phyloP scores from a whole-genome alignment of 2,329 filamentous ascomycete species.

The Nigrograna mackinnonii region DNA sequence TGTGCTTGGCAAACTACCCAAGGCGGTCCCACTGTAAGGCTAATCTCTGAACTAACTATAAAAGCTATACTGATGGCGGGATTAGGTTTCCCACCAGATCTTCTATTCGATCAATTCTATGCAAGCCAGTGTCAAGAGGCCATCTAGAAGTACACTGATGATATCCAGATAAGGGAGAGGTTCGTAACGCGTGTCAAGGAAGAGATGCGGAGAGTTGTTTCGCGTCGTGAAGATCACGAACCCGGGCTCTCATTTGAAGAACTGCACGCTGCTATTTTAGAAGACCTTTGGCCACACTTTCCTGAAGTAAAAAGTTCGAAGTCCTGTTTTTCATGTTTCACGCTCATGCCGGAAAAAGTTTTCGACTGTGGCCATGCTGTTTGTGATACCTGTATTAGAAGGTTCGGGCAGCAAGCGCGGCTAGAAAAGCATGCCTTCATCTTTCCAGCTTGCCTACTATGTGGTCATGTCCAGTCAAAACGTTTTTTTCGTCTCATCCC shows the following conservation, averaged over 20 bases:
- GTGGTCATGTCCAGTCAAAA: conserved; percentile 7
- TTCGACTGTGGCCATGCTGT: conserved; percentile 13
- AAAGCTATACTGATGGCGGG: background rate
- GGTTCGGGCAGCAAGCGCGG: conserved; percentile 5
- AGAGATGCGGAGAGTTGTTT: background rate
- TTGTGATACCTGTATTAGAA: conserved; percentile 12
- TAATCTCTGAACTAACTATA: background rate
- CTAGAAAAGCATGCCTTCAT: conserved; percentile 12
- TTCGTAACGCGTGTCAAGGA: background rate
- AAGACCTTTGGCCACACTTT: conserved; percentile 8
- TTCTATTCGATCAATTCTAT: conserved; percentile 10
- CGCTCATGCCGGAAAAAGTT: conserved; percentile 18
- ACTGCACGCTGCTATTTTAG: conserved; percentile 2
- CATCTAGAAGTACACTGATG: conserved; percentile 8
- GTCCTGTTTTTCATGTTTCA: conserved; percentile 16
- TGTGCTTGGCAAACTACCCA: conserved; percentile 26
- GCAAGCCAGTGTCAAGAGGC: conserved; percentile 5
- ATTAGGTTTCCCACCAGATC: conserved; percentile 10
- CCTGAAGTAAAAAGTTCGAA: conserved; percentile 11
- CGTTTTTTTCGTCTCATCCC: conserved; percentile 11
- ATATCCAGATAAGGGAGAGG: background rate
- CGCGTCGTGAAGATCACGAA: background rate
- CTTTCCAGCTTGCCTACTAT: conserved; percentile 11
- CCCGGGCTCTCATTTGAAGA: background rate
- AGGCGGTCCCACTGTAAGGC: conserved; percentile 23